Base-by-base conservation (phyloP, 202 grass and related monocot species). In the Saccharum hybrid region DNA sequence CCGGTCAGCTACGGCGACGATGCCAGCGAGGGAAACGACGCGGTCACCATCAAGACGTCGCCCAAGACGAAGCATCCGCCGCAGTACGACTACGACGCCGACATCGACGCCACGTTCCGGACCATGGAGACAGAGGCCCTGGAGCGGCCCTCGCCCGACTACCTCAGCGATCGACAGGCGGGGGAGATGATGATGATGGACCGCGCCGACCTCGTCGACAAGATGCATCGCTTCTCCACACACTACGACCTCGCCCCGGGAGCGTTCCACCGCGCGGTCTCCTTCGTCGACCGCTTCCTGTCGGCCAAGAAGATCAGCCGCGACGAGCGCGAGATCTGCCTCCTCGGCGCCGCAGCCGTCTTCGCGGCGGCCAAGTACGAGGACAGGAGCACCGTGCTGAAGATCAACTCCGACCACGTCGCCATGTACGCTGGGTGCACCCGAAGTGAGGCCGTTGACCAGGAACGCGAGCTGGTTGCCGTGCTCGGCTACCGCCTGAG, bases 301-400 rank as follows among this genome's bases (percentile, higher is more conserved):
- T 80, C 77, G 0, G 18, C 8, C 21, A 74, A 10, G 19, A 68
- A 1, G 64, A 26, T 56, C 64, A 3, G 0, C 16, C 2, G 19
- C 49, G 18, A 4, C 63, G 1, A 0, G 34, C 16, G 8, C 23
- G 0, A 23, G 36, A 45, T 33, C 1, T 1, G 16, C 68, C 68
- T 86, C 83, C 33, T 79, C 41, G 75, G 21, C 15, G 67, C 75
- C 11, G 45, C 7, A 2, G 76, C 68, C 34, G 68, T 74, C 2
- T 86, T 86, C 43, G 6, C 26, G 1, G 76, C 76, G 0, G 76
- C 68, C 76, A 80, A 86, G 83, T 80, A 74, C 68, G 76, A 86
- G 23, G 76, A 80, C 9, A 4, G 15, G 16, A 4, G 0, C 1
- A 40, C 76, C 68, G 6, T 4, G 14, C 0, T 1, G 41, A 30